These are phyloP conservation scores for Somion occarium DNA, from an alignment of 1,284 basidiomycete species.

Conservation along the genomic window DNA sequence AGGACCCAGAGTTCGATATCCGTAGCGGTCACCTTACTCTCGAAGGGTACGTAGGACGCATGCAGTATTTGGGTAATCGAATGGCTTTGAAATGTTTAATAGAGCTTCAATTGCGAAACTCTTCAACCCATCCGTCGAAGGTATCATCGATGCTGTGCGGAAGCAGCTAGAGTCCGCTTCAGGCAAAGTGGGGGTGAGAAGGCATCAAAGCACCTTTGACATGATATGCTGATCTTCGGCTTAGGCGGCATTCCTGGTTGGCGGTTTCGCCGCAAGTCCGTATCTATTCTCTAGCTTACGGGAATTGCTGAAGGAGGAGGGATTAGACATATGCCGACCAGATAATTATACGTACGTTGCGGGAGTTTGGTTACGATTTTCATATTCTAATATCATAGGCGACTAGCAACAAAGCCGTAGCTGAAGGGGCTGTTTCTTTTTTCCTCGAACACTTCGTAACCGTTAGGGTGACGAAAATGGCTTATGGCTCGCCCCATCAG, in stretches of 20 bases:
- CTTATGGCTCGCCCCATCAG: conserved; percentile 33
- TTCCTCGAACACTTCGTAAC: conserved; percentile 33
- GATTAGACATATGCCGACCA: conserved; percentile 36
- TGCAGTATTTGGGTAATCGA: too few species aligned
- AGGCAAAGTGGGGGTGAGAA: conserved; percentile 5
- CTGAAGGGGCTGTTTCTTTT: conserved; percentile 31
- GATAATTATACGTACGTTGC: conserved; percentile 39
- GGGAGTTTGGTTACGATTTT: conserved; percentile 2
- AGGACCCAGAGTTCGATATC: conserved; percentile 32
- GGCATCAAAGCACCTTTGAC: too few species aligned
- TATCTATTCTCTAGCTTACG: conserved; percentile 30
- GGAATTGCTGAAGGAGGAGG: conserved; percentile 22
- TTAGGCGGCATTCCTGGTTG: conserved; percentile 35
- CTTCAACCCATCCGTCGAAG: conserved; percentile 35
- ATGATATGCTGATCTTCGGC: background rate
- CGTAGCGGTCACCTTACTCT: conserved; percentile 36
- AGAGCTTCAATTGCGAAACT: conserved; percentile 32
- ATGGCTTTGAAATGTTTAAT: background rate
- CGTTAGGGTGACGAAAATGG: conserved; percentile 28
- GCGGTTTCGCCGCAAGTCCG: conserved; percentile 35
- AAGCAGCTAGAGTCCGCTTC: conserved; percentile 22
- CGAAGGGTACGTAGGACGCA: conserved; percentile 27
- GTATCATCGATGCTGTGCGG: conserved; percentile 29
- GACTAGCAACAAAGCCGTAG: conserved; percentile 27
- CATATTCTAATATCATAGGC: background rate